Evolutionary conservation across 2,329 filamentous ascomycete species (phyloP), one percentile per base, ranked within the genome.

Genomic region (Calonectria pseudoturangicola): DNA sequence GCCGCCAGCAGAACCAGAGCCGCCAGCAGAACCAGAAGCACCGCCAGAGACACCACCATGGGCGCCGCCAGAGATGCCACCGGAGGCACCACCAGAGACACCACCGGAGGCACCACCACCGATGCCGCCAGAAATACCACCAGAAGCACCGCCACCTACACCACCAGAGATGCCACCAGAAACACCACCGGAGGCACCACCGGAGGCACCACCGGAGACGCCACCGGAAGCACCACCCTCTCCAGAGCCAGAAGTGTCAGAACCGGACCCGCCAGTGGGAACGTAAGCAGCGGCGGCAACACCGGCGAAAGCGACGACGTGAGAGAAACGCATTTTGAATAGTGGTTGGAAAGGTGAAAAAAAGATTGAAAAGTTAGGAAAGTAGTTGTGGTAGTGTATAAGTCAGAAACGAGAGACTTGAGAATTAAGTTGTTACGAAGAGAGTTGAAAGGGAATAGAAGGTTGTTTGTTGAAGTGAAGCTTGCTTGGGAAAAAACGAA

Each of bases 251-350:
- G 58, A 63, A 66, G 74, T 33, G 27, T 73, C 51, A 47, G 77
- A 75, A 45, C 75, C 75, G 70, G 66, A 39, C n/a, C 39, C 65
- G 30, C 21, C n/a, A 65, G 78, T 41, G 50, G 65, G 70, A 33
- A 45, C 25, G 47, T 66, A 62, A 63, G 41, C 21, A 25, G 76
- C 79, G 70, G 75, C 41, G 65, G 77, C 78, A 66, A 75, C 72
- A 72, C 76, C 76, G 68, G 75, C 78, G 70, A 81, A 75, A 72
- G 76, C 76, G 75, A 80, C 71, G 71, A 80, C 73, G 73, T 75
- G 75, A 72, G 76, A 68, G 65, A 77, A 79, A 72, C 73, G 78
- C 78, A 80, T 80, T 58, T 71, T 80, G 78, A 72, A 47, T 63
- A 33, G 48, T 72, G 66, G 51, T 62, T 70, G 75, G 41, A 47